Base-by-base conservation (phyloP, 2,329 filamentous ascomycete genomes). In the Cytospora chrysosperma region DNA sequence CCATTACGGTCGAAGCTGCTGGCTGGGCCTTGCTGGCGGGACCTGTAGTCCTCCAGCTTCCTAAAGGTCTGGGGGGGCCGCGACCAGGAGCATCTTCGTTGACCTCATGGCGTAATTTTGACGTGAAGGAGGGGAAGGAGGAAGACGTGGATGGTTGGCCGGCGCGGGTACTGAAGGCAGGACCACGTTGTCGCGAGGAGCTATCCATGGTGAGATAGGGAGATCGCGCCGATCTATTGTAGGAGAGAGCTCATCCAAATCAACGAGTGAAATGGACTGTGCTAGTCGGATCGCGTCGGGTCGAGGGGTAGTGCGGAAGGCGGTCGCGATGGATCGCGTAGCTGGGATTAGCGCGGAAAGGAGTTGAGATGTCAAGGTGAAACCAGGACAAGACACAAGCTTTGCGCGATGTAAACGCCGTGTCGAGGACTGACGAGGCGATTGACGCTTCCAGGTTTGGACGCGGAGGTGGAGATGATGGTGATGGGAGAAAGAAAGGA, bases 211-310 rank as follows among this genome's bases (percentile, higher is more conserved):
- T 61, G 49, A 52, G 49, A 54, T 40, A 30, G 56, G 30, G 30
- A 19, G 52, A 56, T 49, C 54, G 55, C 61, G 40, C 21, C 30
- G 32, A 59, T 53, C 55, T 61, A 64, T 6, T 47, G 34, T 40
- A 50, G 10, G 27, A n/a, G 34, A 12, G 19, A 21, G 15, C 21
- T 40, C 37, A 56, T 61, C 26, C 61, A 51, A 54, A 12, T 28
- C 19, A 21, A 32, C n/a, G 34, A 34, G 26, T 6, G 17, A 34
- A 27, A 26, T 24, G 24, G 52, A 12, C 19, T 12, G 30, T 21
- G 70, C 92, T 15, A 92, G 71, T 94, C 89, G 70, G 27, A 94
- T 93, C 69, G 92, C 87, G 67, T 88, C 88, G 1, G 91, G 91
- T 19, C 88, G 90, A n/a, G 91, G 91, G 51, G 26, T 50, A 30